Evolutionary conservation across 306 rosid genomes (phyloP).

Genomic region (Psophocarpus tetragonolobus): DNA sequence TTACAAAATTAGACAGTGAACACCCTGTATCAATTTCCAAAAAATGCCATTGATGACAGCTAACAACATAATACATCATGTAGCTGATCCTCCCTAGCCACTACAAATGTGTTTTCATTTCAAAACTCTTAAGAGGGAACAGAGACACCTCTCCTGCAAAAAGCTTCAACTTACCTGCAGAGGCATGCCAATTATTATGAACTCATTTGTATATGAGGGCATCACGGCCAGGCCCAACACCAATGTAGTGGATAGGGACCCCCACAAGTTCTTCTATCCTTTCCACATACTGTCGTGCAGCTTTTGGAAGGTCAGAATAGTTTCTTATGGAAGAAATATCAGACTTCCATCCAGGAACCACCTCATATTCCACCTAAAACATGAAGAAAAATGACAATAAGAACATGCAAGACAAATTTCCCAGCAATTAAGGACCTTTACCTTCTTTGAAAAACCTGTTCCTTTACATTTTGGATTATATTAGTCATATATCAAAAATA

Average conservation of each 20-base stretch:
- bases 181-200: constrained; percentile 18
- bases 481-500: not conserved
- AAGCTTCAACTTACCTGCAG: constrained; percentile 37
- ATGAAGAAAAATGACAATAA: constrained; percentile 22
- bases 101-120: constrained; percentile 28
- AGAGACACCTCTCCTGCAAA: constrained; percentile 26
- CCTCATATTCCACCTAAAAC: constrained; percentile 86
- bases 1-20: constrained; percentile 24
- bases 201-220: constrained; percentile 78
- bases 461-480: not conserved
- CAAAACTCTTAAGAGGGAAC: constrained; percentile 23
- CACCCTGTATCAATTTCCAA: constrained; percentile 2
- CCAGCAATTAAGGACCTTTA: not conserved
- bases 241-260: constrained; percentile 85
- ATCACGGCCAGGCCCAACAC: constrained; percentile 97
- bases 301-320: constrained; percentile 86
- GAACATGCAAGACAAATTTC: not conserved
- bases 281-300: constrained; percentile 73
- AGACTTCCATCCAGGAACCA: constrained; percentile 80
- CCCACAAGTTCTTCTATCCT: constrained; percentile 92
- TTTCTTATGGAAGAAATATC: constrained; percentile 81
- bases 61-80: constrained; percentile 32
- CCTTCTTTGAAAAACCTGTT: constrained; percentile 13
- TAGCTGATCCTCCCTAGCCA: constrained; percentile 40
- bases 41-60: constrained; percentile 16